Evolutionary conservation across 2,329 filamentous ascomycete genomes (phyloP).

Genomic region (Parastagonospora nodorum): DNA sequence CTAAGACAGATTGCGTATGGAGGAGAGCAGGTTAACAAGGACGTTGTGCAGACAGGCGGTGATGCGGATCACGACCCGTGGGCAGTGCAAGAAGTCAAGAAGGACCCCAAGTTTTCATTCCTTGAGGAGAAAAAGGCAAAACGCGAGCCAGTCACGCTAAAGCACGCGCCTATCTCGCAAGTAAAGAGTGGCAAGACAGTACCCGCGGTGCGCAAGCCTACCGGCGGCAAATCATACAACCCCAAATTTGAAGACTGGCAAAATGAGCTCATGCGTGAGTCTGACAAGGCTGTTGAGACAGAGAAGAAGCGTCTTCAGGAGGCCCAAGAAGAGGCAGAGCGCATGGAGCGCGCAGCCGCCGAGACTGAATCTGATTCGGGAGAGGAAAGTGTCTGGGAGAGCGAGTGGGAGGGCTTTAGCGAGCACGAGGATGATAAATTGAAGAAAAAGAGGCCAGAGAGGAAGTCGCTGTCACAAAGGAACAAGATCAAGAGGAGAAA

Average conservation of each 20-base stretch:
- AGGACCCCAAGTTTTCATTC: constrained; percentile 66
- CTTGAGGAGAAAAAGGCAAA: constrained; percentile 68
- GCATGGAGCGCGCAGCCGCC: constrained; percentile 71
- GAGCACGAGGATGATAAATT: constrained; percentile 60
- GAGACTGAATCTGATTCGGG: constrained; percentile 77
- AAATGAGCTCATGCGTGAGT: constrained; percentile 72
- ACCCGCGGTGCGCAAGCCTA: constrained; percentile 77
- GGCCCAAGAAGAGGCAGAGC: constrained; percentile 69
- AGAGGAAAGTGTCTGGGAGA: constrained; percentile 94
- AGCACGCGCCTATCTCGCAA: constrained; percentile 77
- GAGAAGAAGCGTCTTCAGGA: constrained; percentile 75
- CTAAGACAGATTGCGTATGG: constrained; percentile 77
- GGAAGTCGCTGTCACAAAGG: constrained; percentile 84
- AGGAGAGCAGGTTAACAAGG: constrained; percentile 61
- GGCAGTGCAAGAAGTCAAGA: constrained; percentile 59
- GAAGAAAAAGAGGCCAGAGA: constrained; percentile 75
- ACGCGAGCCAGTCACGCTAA: constrained; percentile 75
- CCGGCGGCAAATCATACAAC: constrained; percentile 90
- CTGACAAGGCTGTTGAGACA: constrained; percentile 76
- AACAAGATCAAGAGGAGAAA: constrained; percentile 90
- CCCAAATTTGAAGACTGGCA: constrained; percentile 87
- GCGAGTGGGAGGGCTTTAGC: constrained; percentile 68
- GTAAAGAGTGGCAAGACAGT: constrained; percentile 80
- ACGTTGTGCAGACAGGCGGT: constrained; percentile 61
- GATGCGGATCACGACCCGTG: constrained; percentile 75